phyloP scores from a whole-genome alignment of 2,329 filamentous ascomycete genomes.

The Fusarium udum region DNA sequence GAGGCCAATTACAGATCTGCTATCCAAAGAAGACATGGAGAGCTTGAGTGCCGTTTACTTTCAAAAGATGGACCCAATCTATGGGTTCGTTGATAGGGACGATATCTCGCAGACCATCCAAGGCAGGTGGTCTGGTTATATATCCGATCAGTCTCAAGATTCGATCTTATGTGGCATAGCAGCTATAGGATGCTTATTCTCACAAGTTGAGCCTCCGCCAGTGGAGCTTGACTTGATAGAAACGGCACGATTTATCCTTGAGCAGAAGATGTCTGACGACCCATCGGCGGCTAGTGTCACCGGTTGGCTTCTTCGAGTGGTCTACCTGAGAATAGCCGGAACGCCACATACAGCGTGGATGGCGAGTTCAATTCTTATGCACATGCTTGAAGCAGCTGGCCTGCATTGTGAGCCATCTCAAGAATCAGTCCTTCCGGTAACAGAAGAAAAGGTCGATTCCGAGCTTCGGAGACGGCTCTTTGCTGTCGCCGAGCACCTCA shows the following conservation, averaged over 20 bases:
- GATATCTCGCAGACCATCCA: constrained; percentile 46
- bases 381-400: constrained; percentile 64
- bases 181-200: constrained; percentile 63
- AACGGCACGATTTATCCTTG: constrained; percentile 56
- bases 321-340: constrained; percentile 63
- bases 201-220: constrained; percentile 51
- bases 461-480: constrained; percentile 56
- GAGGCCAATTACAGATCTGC: constrained; percentile 55
- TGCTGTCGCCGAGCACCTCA: constrained; percentile 64
- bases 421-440: constrained; percentile 40
- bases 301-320: constrained; percentile 62
- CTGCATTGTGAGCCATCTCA: constrained; percentile 53
- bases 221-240: constrained; percentile 58
- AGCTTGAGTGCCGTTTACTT: constrained; percentile 59
- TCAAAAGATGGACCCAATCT: constrained; percentile 61
- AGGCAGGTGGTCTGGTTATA: constrained; percentile 47
- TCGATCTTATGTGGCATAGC: constrained; percentile 64
- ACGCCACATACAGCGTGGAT: constrained; percentile 66
- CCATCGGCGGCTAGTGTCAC: constrained; percentile 54
- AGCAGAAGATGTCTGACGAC: constrained; percentile 48
- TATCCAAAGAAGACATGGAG: constrained; percentile 59
- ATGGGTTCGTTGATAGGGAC: constrained; percentile 57
- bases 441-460: constrained; percentile 43
- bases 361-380: constrained; percentile 66
- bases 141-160: constrained; percentile 33